Percentiles rank a stretch among this genome's conserved stretches.
Evolutionary conservation across 805 yeast genomes (phyloP).

Genomic region (Kregervanrija delftensis): DNA sequence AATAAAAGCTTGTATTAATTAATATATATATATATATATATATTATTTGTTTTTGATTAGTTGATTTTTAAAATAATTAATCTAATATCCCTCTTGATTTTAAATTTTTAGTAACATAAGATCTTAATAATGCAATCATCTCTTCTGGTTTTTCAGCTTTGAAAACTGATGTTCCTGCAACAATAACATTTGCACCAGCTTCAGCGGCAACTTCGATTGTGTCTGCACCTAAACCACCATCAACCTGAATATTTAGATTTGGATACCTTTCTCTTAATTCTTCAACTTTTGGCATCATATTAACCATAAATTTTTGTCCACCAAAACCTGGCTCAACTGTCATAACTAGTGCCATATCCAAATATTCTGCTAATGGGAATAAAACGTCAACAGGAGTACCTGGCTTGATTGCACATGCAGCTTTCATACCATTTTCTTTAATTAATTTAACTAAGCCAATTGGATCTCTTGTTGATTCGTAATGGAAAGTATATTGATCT

Average conservation of each 20-base stretch:
- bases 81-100: constrained; percentile 8
- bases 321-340: constrained; percentile 99
- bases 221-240: constrained; percentile 88
- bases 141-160: constrained; percentile 73
- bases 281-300: constrained; percentile 94
- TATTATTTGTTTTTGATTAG: too few species aligned
- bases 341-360: constrained; percentile 96
- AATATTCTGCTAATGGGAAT: constrained; percentile 61
- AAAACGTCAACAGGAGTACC: constrained; percentile 82
- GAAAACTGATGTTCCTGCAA: constrained; percentile 94
- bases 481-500: constrained; percentile 93
- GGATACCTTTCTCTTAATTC: constrained; percentile 69
- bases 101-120: constrained; percentile 48
- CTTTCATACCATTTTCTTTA: constrained; percentile 77
- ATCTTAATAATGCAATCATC: constrained; percentile 64
- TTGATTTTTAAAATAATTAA: too few species aligned
- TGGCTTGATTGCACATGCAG: constrained; percentile 93
- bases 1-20: too few species aligned
- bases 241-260: constrained; percentile 83
- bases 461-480: constrained; percentile 84
- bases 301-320: constrained; percentile 92
- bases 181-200: constrained; percentile 97
- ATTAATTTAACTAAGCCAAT: constrained; percentile 66
- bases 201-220: constrained; percentile 85
- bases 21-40: too few species aligned